Evolutionary conservation across 371 early-diverging fungal genomes (phyloP).

Genomic region (Gilbertella persicaria): DNA sequence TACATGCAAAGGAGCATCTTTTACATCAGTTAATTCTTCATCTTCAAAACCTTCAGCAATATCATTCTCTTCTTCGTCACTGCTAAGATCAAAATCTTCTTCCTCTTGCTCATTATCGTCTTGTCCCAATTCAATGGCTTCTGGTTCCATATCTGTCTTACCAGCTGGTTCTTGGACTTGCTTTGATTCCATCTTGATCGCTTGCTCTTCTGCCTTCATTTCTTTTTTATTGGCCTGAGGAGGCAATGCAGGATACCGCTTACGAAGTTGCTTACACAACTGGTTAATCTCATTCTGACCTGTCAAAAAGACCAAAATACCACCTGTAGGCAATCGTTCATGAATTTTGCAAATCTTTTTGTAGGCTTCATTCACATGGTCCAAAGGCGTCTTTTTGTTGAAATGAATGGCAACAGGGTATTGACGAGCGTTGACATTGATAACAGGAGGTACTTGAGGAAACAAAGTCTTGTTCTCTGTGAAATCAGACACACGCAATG

Average conservation of each 20-base stretch:
- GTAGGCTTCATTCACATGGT: slow-evolving; percentile 80
- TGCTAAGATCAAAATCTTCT: slow-evolving; percentile 59
- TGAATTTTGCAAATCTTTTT: slow-evolving; percentile 94
- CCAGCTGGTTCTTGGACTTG: slow-evolving; percentile 33
- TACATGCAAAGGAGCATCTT: slow-evolving; percentile 70
- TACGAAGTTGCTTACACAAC: slow-evolving; percentile 71
- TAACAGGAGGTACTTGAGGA: slow-evolving; percentile 76
- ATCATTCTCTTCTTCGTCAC: slow-evolving; percentile 41
- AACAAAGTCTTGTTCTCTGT: slow-evolving; percentile 83
- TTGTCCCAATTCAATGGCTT: slow-evolving; percentile 63
- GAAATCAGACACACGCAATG: slow-evolving; percentile 92
- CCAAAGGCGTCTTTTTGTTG: slow-evolving; percentile 71
- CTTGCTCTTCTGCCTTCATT: slow-evolving; percentile 34
- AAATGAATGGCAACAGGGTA: slow-evolving; percentile 88
- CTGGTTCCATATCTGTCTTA: slow-evolving; percentile 60
- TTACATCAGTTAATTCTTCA: slow-evolving; percentile 42
- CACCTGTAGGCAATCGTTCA: slow-evolving; percentile 85
- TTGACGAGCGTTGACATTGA: slow-evolving; percentile 94
- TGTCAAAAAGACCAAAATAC: slow-evolving; percentile 90
- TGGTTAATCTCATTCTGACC: slow-evolving; percentile 91
- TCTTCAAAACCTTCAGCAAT: slow-evolving; percentile 46
- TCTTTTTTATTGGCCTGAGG: slow-evolving; percentile 33
- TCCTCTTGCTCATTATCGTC: slow-evolving; percentile 56
- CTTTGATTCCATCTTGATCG: slow-evolving; percentile 34
- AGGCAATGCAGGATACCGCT: slow-evolving; percentile 63